These are phyloP conservation scores for Chytriomyces confervae DNA, from an alignment of 192 early-diverging fungal genomes.

Conservation along the genomic window DNA sequence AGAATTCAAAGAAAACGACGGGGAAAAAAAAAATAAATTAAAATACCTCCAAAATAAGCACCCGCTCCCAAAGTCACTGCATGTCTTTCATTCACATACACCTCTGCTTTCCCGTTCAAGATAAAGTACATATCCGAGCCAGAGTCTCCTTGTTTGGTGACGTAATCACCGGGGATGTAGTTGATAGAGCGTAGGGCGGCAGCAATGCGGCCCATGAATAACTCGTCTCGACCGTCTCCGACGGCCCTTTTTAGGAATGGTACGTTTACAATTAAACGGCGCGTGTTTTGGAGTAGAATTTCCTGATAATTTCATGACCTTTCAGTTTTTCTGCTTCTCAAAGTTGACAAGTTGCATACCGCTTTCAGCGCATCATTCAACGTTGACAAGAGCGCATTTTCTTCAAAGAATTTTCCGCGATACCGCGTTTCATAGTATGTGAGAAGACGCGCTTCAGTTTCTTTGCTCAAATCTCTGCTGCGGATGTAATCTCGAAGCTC, in stretches of 20 bases:
- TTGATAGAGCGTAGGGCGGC: slow-evolving; percentile 20
- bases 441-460: slow-evolving; percentile 31
- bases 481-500: slow-evolving; percentile 47
- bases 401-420: slow-evolving; percentile 38
- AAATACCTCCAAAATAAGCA: slow-evolving; percentile 9
- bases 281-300: slow-evolving; percentile 32
- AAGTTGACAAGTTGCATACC: too few relatives aligned
- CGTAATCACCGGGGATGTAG: slow-evolving; percentile 34
- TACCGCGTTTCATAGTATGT: slow-evolving; percentile 47
- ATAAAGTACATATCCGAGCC: slow-evolving; percentile 63
- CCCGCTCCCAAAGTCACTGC: slow-evolving; percentile 34
- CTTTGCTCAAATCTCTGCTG: slow-evolving; percentile 38
- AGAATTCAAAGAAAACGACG: too few relatives aligned
- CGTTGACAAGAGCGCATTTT: slow-evolving; percentile 34
- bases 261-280: slow-evolving; percentile 39
- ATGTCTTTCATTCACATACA: slow-evolving; percentile 40
- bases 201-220: slow-evolving; percentile 24
- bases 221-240: slow-evolving; percentile 32
- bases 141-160: slow-evolving; percentile 39
- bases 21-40: background rate
- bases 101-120: slow-evolving; percentile 42
- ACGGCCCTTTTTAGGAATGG: slow-evolving; percentile 28
- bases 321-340: too few relatives aligned
- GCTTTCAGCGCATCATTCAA: slow-evolving; percentile 44
- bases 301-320: too few relatives aligned